Conservation (phyloP, 441 rosid genomes). For the Corymbia calophylla region DNA sequence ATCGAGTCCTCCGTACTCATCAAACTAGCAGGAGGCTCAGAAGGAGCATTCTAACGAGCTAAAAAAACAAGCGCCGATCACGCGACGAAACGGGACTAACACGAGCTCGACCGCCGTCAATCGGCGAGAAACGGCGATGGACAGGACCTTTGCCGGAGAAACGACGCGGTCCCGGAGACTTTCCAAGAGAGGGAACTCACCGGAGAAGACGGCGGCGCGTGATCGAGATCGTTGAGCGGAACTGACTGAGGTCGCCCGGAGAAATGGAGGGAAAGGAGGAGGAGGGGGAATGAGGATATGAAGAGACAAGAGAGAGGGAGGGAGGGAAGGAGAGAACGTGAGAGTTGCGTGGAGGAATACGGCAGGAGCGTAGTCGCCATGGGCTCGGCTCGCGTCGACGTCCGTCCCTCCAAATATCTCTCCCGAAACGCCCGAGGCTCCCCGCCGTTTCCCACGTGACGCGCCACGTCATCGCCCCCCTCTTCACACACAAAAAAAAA, state of each 20-base stretch:
- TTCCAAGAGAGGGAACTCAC: not conserved
- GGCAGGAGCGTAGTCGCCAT: slow-evolving; percentile 21
- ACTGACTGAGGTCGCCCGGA: not conserved
- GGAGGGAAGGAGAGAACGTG: slow-evolving; percentile 17
- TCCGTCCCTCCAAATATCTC: slow-evolving; percentile 25
- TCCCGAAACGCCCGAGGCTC: not conserved
- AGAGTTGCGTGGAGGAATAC: slow-evolving; percentile 39
- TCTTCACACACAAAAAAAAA: too few relatives aligned
- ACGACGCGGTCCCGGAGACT: not conserved
- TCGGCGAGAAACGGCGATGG: not conserved
- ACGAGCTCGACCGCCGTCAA: too few relatives aligned
- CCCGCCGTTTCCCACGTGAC: not conserved
- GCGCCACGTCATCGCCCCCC: slow-evolving; percentile 11
- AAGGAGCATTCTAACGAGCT: too few relatives aligned
- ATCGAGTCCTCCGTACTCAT: too few relatives aligned
- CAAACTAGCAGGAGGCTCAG: too few relatives aligned
- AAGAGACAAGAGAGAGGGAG: not conserved
- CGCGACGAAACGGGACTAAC: too few relatives aligned
- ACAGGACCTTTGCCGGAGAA: not conserved
- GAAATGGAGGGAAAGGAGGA: not conserved
- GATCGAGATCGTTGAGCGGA: not conserved
- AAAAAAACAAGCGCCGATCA: too few relatives aligned
- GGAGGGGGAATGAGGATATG: not conserved
- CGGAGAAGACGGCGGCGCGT: not conserved
- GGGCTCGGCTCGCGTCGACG: slow-evolving; percentile 37